phyloP scores from a whole-genome alignment of 345 rosid genomes.

The Durio zibethinus region DNA sequence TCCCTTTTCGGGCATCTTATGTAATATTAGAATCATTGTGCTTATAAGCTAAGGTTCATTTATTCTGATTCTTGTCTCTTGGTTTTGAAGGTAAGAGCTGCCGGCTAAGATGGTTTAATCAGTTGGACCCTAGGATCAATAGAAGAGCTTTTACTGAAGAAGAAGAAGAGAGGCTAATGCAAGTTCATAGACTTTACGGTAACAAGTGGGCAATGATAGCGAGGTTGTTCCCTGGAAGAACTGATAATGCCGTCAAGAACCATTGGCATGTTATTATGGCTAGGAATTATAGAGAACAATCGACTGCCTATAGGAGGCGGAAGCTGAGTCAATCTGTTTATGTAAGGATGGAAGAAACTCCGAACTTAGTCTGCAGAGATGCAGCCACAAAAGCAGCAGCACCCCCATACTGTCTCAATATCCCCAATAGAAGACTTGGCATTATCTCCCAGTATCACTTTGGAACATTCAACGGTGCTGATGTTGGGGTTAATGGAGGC shows the following conservation, averaged over 20 bases:
- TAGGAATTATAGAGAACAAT: conserved; percentile 86
- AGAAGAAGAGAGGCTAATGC: conserved; percentile 93
- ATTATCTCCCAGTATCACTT: conserved; percentile 14
- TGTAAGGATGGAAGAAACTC: conserved; percentile 30
- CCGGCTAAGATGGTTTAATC: conserved; percentile 94
- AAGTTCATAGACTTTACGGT: conserved; percentile 89
- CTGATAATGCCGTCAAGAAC: conserved; percentile 98
- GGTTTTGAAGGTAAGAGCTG: conserved; percentile 77
- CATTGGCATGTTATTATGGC: conserved; percentile 99
- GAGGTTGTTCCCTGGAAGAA: conserved; percentile 91
- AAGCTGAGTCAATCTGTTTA: conserved; percentile 44
- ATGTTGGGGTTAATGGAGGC: conserved; percentile 20
- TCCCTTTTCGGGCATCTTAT: neutral
- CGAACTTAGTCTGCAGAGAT: conserved; percentile 24
- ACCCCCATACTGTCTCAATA: conserved; percentile 21
- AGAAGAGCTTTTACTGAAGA: conserved; percentile 87
- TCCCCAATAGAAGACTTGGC: conserved; percentile 19
- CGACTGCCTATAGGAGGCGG: conserved; percentile 69
- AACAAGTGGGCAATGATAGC: conserved; percentile 99
- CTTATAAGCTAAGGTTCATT: neutral
- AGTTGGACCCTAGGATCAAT: conserved; percentile 92
- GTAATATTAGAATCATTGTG: neutral
- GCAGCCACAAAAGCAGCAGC: conserved; percentile 19
- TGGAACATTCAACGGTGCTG: conserved; percentile 29
- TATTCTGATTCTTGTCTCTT: neutral